Evolutionary conservation across 805 yeast genomes (phyloP).

Genomic region (Millerozyma miso): DNA sequence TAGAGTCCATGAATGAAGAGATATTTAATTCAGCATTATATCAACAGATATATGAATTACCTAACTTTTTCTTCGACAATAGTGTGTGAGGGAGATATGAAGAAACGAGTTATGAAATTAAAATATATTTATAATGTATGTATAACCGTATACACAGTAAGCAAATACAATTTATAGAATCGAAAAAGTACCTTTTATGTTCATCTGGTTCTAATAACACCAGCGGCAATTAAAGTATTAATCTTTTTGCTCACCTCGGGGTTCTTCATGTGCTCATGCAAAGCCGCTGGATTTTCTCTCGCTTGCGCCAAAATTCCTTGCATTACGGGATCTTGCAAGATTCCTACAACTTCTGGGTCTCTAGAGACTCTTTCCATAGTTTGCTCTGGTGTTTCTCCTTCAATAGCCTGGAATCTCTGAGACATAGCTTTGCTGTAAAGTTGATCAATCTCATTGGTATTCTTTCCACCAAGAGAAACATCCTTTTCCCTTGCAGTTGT

Average conservation of each 20-base stretch:
- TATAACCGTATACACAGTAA: too few species aligned
- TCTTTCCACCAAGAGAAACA: constrained; percentile 55
- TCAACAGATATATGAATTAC: constrained; percentile 26
- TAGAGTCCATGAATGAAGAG: constrained; percentile 20
- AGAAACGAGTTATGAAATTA: too few species aligned
- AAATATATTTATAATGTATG: too few species aligned
- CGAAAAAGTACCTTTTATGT: too few species aligned
- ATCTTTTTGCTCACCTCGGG: constrained; percentile 89
- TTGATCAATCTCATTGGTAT: constrained; percentile 74
- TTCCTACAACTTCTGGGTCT: constrained; percentile 91
- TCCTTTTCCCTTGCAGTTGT: constrained; percentile 76
- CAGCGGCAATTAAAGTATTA: constrained; percentile 88
- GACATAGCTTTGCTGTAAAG: constrained; percentile 71
- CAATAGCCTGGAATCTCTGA: constrained; percentile 76
- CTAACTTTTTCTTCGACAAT: constrained; percentile 38
- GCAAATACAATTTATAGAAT: too few species aligned
- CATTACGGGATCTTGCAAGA: constrained; percentile 94
- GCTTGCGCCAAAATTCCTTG: constrained; percentile 93
- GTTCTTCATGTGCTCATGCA: constrained; percentile 96
- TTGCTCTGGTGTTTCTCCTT: constrained; percentile 91
- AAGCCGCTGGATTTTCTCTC: constrained; percentile 90
- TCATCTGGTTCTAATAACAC: constrained; percentile 86
- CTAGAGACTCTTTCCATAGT: constrained; percentile 84
- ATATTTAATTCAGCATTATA: constrained; percentile 15
- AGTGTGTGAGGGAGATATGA: constrained; percentile 18